Evolutionary conservation across 495 filamentous ascomycete species (phyloP), one percentile per base, ranked within the genome.

Genomic region (Letharia lupina): DNA sequence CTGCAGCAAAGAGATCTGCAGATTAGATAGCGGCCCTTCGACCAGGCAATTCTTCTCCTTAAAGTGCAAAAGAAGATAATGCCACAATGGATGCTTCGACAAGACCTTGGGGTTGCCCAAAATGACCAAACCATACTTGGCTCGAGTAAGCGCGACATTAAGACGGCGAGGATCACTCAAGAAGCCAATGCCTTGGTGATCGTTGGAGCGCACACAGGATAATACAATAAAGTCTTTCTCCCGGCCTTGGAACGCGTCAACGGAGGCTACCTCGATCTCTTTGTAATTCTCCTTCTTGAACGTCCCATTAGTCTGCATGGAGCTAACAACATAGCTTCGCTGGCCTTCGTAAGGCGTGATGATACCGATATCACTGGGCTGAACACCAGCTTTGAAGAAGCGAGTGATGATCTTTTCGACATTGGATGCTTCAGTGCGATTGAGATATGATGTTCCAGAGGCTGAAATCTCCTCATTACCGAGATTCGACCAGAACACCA

Each of bases 401-500:
- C 95, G 89, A 8, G 93, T 96, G 54, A 98, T 89, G 69, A 96
- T 92, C 80, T 98, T 98, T 77, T 98, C 94, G 47, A 98, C 95
- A 70, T 98, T 98, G 13, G 91, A 88, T 12, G 94, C 91, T 74
- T 99, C 94, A 4, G 95, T 98, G 58, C 94, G 89, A 75, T 99
- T 99, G 60, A 99, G 86, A 73, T 98, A 99, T 12, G 93, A 97
- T 1, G 95, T 99, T 71, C 94, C 95, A 13, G 91, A 96, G 1
- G 95, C 94, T 54, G 92, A 96, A 63, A 99, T 98, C 75, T 99
- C 94, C 74, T 99, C 94, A 65, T 94, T 96, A 62, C 94, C 94
- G 56, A 97, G 79, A 73, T 98, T 98, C 11, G 93, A 95, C 94
- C 94, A 99, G 80, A 99, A 99, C 94, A 98, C 98, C 94, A 99